Percentiles rank a stretch among this genome's conserved stretches.
These are phyloP conservation scores for Penicillium sp. DNA, from an alignment of 2,329 filamentous ascomycete species.

Conservation along the genomic window DNA sequence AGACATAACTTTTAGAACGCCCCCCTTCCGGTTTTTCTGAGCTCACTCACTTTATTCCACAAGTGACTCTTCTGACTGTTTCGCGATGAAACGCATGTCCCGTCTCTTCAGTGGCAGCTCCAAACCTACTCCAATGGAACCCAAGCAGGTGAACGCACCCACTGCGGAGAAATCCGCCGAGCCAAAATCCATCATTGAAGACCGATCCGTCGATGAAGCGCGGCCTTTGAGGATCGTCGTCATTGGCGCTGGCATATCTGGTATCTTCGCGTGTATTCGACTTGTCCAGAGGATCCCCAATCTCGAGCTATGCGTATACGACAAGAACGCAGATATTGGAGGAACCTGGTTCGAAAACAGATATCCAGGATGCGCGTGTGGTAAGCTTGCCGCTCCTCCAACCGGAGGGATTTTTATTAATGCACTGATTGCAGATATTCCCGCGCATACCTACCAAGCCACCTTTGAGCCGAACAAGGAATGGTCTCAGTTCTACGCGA, in stretches of 20 bases:
- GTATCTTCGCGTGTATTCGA: conserved; percentile 37
- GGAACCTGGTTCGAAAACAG: conserved; percentile 35
- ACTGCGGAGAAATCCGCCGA: not conserved
- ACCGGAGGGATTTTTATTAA: not conserved
- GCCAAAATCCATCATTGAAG: conserved; percentile 19
- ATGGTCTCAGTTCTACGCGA: conserved; percentile 49
- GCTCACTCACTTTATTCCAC: not conserved
- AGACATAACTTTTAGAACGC: not conserved
- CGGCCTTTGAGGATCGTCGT: conserved; percentile 33
- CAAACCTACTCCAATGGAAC: not conserved
- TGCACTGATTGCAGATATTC: conserved; percentile 37
- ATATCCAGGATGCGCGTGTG: conserved; percentile 37
- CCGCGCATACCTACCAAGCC: conserved; percentile 48
- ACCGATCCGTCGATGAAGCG: conserved; percentile 31
- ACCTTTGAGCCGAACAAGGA: conserved; percentile 47
- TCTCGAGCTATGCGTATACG: conserved; percentile 33
- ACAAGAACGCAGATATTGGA: conserved; percentile 33
- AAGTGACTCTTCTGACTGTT: not conserved
- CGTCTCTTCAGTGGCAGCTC: conserved; percentile 5
- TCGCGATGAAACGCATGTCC: conserved; percentile 4
- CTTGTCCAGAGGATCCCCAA: conserved; percentile 37
- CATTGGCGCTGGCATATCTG: conserved; percentile 39
- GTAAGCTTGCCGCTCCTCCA: conserved; percentile 15
- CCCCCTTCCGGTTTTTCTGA: not conserved
- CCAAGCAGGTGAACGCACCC: not conserved